phyloP scores from a whole-genome alignment of 202 grass and related monocot genomes.

The Schoenoplectus tabernaemontani region DNA sequence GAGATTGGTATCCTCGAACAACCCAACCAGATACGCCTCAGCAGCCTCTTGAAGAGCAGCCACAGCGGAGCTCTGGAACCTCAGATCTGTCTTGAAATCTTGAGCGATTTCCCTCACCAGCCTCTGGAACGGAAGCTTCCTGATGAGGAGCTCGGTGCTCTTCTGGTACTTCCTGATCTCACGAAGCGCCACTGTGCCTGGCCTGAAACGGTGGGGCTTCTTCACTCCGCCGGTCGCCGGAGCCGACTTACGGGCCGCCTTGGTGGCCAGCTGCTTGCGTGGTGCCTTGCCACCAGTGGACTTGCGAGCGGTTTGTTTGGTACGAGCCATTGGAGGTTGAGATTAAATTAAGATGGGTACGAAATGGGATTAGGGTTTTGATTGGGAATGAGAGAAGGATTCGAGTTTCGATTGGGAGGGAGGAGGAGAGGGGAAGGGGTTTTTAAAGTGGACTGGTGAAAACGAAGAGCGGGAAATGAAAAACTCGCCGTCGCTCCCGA shows the following conservation, averaged over 20 bases:
- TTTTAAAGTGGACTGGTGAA: slow-evolving; percentile 1
- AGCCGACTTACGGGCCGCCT: slow-evolving; percentile 64
- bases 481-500: background rate
- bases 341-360: background rate
- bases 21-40: slow-evolving; percentile 66
- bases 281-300: slow-evolving; percentile 80
- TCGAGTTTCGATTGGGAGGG: no score
- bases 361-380: background rate
- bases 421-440: background rate
- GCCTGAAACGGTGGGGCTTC: slow-evolving; percentile 78
- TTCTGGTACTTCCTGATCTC: slow-evolving; percentile 89
- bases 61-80: slow-evolving; percentile 79
- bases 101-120: slow-evolving; percentile 65
- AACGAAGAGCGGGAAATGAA: background rate
- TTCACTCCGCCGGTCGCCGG: slow-evolving; percentile 68
- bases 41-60: slow-evolving; percentile 71
- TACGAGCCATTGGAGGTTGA: slow-evolving; percentile 43
- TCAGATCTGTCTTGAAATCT: slow-evolving; percentile 76
- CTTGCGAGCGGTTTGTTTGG: slow-evolving; percentile 74
- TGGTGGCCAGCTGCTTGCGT: slow-evolving; percentile 61
- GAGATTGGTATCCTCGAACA: slow-evolving; percentile 85
- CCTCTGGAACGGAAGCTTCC: slow-evolving; percentile 70
- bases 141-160: slow-evolving; percentile 69
- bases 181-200: slow-evolving; percentile 60
- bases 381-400: background rate